These are phyloP conservation scores for Corrigiola litoralis DNA, from an alignment of 179 eudicot genomes.

Conservation along the genomic window DNA sequence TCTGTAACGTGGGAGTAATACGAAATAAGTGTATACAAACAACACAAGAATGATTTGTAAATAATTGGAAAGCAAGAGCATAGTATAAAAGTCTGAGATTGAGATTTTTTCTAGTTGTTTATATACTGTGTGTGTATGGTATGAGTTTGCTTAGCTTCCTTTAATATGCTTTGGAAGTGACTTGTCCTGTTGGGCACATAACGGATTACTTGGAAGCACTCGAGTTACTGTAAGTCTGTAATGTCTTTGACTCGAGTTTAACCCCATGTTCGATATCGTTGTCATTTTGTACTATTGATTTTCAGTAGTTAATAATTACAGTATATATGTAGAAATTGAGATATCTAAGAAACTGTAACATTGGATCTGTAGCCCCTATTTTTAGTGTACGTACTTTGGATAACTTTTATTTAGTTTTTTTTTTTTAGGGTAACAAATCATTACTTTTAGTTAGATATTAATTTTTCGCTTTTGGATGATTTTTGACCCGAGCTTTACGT, in stretches of 20 bases:
- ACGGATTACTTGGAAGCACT: slow-evolving; percentile 23
- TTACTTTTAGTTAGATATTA: no score
- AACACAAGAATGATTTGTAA: slow-evolving; percentile 24
- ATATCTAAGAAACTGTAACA: no score
- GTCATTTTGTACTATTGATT: neutral
- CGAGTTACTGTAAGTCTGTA: neutral
- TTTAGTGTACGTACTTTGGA: no score
- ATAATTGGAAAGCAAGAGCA: slow-evolving; percentile 12
- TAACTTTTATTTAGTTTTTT: no score
- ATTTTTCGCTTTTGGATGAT: no score
- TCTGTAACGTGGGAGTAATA: slow-evolving; percentile 22
- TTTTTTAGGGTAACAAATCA: no score
- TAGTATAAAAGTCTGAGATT: neutral
- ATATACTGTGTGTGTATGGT: neutral
- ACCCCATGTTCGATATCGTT: neutral
- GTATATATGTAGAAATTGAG: no score
- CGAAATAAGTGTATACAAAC: neutral
- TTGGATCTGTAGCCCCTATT: no score
- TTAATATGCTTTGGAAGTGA: neutral
- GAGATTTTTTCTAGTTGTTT: neutral
- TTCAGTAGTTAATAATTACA: no score
- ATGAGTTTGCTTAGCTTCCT: neutral
- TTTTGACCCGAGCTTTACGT: no score
- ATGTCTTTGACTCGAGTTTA: neutral
- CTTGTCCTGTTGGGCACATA: neutral